Percentiles rank a stretch among this genome's conserved stretches.
Conservation (phyloP, 257 asterid genomes). For the Misopates orontium region DNA sequence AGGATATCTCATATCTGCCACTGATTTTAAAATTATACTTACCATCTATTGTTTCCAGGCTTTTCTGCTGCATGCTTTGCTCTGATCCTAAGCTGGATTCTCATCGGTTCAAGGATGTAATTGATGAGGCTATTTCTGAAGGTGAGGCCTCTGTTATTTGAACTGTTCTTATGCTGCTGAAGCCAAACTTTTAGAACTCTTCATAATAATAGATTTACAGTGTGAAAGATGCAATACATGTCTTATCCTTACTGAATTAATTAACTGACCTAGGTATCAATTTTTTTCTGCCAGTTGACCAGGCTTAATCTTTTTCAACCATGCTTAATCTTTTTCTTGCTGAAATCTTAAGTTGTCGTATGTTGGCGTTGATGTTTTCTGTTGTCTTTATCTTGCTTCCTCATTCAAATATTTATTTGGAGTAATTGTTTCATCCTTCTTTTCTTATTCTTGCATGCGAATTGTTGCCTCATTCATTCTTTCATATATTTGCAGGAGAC, state of each 20-base stretch:
- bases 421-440: background rate
- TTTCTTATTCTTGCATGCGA: background rate
- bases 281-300: background rate
- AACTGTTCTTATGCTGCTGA: too few species aligned
- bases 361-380: background rate
- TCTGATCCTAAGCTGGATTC: slow-evolving; percentile 83
- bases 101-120: slow-evolving; percentile 87
- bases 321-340: background rate
- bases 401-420: background rate
- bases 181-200: background rate
- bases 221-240: background rate
- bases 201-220: background rate
- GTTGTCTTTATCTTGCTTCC: background rate
- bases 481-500: slow-evolving; percentile 49
- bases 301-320: too few species aligned
- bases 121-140: slow-evolving; percentile 74
- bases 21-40: background rate
- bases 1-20: background rate
- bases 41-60: slow-evolving; percentile 43
- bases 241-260: background rate
- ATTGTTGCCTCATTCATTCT: background rate
- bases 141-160: slow-evolving; percentile 40
- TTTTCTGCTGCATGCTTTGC: slow-evolving; percentile 94
- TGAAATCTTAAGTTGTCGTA: too few species aligned
- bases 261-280: background rate